These are phyloP conservation scores for Ogataea nakhonphanomensis DNA, from an alignment of 805 yeast species.

Conservation along the genomic window DNA sequence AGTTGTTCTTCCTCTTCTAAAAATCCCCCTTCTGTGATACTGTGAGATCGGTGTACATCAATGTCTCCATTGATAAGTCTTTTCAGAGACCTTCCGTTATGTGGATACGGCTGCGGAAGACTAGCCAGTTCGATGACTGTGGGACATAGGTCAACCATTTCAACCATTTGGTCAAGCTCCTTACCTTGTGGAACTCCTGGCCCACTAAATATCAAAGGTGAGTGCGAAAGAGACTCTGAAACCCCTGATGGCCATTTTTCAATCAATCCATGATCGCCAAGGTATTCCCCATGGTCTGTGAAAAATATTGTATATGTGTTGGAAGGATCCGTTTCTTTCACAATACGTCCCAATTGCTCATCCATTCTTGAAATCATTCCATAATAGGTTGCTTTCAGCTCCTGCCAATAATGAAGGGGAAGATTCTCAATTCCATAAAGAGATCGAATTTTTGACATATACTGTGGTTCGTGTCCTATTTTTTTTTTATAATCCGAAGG, in stretches of 20 bases:
- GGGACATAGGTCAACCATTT: background rate
- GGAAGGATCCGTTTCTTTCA: background rate
- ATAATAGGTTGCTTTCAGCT: conserved; percentile 17
- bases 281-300: background rate
- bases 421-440: background rate
- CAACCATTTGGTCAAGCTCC: background rate
- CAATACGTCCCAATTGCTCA: conserved; percentile 16
- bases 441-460: background rate
- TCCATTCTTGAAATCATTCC: conserved; percentile 21
- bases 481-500: background rate
- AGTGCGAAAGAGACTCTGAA: background rate
- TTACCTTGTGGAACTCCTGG: background rate
- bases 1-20: background rate
- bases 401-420: conserved; percentile 15
- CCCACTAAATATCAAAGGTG: background rate
- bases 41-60: background rate
- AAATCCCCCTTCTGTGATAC: background rate
- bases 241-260: background rate
- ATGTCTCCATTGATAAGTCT: background rate
- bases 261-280: background rate
- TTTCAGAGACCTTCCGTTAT: background rate
- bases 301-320: background rate
- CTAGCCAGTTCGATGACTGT: background rate
- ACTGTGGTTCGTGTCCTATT: background rate
- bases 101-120: background rate